phyloP scores from a whole-genome alignment of 768 basidiomycete species.

The Mycena galopus region DNA sequence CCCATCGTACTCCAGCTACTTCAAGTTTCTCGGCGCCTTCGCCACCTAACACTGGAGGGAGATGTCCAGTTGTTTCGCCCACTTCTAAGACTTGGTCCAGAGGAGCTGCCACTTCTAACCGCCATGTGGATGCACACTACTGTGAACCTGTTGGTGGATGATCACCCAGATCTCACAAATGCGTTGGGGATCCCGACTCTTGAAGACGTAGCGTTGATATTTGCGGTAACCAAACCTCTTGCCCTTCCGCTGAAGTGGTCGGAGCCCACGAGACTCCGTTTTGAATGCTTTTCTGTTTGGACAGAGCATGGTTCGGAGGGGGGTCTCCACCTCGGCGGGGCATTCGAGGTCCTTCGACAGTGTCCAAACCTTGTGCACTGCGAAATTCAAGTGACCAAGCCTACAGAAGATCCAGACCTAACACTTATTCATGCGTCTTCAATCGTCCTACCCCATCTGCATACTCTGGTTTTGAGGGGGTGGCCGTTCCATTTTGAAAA shows the following conservation, averaged over 20 bases:
- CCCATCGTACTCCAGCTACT: too few relatives aligned
- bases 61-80: not conserved
- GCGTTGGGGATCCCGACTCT: not conserved
- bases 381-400: not conserved
- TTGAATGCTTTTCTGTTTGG: not conserved
- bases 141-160: not conserved
- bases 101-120: not conserved
- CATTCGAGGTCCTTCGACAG: not conserved
- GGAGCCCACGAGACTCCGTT: not conserved
- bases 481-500: too few relatives aligned
- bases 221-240: not conserved
- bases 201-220: not conserved
- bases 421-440: not conserved
- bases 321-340: not conserved
- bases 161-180: not conserved
- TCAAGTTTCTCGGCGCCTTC: too few relatives aligned
- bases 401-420: not conserved
- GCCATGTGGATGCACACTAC: not conserved
- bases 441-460: not conserved
- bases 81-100: not conserved
- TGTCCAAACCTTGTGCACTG: not conserved
- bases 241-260: conserved; percentile 3
- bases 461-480: too few relatives aligned
- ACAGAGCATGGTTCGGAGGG: not conserved
- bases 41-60: too few relatives aligned